Percentiles rank a stretch among this genome's conserved stretches.
Conservation (phyloP, 148 eudicot genomes). For the Vaccinium corymbosum region DNA sequence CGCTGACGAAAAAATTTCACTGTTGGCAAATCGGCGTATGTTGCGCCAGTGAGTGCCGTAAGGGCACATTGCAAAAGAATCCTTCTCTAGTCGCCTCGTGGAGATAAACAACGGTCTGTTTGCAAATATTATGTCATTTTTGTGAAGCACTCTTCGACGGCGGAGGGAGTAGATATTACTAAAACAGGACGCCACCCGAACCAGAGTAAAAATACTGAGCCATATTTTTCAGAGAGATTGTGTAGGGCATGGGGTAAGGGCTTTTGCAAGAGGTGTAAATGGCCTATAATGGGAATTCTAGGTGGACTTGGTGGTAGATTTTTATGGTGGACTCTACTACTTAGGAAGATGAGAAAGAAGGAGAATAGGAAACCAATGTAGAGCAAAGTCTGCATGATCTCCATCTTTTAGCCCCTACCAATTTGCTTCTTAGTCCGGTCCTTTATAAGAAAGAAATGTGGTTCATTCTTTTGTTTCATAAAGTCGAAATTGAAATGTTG, state of each 20-base stretch:
- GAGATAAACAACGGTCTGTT: background rate
- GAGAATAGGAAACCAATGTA: background rate
- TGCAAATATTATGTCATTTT: background rate
- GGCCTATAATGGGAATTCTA: background rate
- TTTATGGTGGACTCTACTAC: background rate
- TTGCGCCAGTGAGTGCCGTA: background rate
- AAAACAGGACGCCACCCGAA: background rate
- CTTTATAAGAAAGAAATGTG: background rate
- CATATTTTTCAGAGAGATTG: background rate
- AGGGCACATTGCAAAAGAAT: background rate
- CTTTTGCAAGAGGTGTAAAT: background rate
- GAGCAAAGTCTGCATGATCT: background rate
- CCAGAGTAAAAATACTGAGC: background rate
- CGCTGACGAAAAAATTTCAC: background rate
- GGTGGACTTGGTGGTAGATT: background rate
- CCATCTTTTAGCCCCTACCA: background rate
- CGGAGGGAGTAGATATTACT: background rate
- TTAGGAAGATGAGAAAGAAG: background rate
- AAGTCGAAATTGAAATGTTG: too few species aligned
- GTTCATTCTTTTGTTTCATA: background rate
- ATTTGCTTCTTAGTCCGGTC: background rate
- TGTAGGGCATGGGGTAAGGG: background rate
- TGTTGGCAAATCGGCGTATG: background rate
- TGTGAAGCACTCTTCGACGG: background rate
- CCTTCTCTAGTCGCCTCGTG: background rate